These are phyloP conservation scores for Capsella rubella DNA, from an alignment of 441 rosid genomes.

Conservation along the genomic window DNA sequence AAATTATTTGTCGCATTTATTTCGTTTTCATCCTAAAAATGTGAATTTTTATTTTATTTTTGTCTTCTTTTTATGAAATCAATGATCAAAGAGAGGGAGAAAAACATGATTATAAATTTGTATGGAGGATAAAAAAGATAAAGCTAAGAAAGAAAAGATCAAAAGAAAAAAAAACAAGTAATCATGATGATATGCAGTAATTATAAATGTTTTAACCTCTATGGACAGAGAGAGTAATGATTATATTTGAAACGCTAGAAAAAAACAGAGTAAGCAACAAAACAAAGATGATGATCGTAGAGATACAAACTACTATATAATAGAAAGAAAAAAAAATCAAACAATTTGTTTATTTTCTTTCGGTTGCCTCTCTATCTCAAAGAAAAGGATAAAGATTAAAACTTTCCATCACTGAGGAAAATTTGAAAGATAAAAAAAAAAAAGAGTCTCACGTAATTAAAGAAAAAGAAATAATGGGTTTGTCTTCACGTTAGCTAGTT, in stretches of 20 bases:
- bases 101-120: conserved; percentile 45
- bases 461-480: conserved; percentile 5
- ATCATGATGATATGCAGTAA: conserved; percentile 44
- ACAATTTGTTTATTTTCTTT: conserved; percentile 31
- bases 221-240: conserved; percentile 42
- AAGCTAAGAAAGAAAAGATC: conserved; percentile 20
- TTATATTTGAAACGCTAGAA: conserved; percentile 34
- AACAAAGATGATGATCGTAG: conserved; percentile 33
- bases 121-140: conserved; percentile 41
- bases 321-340: neutral
- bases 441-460: no score
- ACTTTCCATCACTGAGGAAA: conserved; percentile 32
- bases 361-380: conserved; percentile 58
- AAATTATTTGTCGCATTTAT: conserved; percentile 40
- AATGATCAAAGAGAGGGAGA: conserved; percentile 46
- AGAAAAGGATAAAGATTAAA: conserved; percentile 59
- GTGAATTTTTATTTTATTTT: neutral
- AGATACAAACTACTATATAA: neutral
- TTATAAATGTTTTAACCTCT: conserved; percentile 43
- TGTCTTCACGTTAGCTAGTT: conserved; percentile 39
- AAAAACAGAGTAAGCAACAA: conserved; percentile 39
- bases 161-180: conserved; percentile 43
- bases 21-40: conserved; percentile 42
- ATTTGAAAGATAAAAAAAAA: neutral
- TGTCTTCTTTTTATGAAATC: conserved; percentile 30